Conservation (phyloP, 78 protist species). For the Dictyostelium purpureum region DNA sequence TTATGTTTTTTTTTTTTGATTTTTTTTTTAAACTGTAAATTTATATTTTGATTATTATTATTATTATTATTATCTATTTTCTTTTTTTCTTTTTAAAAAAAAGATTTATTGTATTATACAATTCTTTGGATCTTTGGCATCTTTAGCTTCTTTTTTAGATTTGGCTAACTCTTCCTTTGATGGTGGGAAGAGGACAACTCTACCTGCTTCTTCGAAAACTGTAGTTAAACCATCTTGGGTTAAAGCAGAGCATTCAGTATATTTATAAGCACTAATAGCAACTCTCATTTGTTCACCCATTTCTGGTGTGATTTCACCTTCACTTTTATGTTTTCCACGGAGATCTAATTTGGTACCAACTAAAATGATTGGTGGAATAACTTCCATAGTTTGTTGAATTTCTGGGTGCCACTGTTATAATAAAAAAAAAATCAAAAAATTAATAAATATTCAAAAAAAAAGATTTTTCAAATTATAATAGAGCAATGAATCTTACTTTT, state of each 20-base stretch:
- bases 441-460: not conserved
- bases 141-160: conserved; percentile 9
- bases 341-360: conserved; percentile 95
- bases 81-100: not conserved
- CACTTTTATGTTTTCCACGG: conserved; percentile 9
- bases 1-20: not conserved
- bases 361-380: conserved; percentile 87
- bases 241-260: conserved; percentile 94
- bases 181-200: conserved; percentile 77
- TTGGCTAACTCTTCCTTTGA: conserved; percentile 70
- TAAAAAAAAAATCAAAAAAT: not conserved
- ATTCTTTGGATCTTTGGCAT: conserved; percentile 47
- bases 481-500: conserved; percentile 21
- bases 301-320: conserved; percentile 74
- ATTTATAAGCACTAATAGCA: conserved; percentile 76
- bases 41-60: not conserved
- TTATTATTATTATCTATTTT: not conserved
- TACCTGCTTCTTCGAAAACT: conserved; percentile 83
- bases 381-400: conserved; percentile 36
- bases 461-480: not conserved
- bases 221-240: conserved; percentile 88
- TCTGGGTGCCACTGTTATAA: conserved; percentile 63
- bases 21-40: not conserved
- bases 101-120: conserved; percentile 55
- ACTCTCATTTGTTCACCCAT: conserved; percentile 82